phyloP scores from a whole-genome alignment of 139 green algal species.

The Pseudopediastrum boryanum region DNA sequence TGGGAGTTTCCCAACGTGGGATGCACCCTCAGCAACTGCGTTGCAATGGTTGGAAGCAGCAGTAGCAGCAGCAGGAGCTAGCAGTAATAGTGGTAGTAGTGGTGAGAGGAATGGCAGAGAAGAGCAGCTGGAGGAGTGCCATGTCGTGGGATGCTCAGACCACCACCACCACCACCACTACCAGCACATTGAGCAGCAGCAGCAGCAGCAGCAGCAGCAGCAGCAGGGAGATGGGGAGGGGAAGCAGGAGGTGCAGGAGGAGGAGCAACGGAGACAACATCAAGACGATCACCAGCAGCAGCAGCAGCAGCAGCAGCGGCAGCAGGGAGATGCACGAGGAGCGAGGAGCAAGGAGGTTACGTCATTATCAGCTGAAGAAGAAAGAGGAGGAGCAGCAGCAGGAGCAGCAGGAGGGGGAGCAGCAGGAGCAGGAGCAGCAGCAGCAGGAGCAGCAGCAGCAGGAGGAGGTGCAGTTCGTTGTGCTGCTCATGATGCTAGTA shows the following conservation, averaged over 20 bases:
- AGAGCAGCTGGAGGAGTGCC: too few species aligned
- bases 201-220: conserved; percentile 2
- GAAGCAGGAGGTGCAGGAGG: neutral
- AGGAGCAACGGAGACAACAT: conserved; percentile 9
- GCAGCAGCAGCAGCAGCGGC: neutral
- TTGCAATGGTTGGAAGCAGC: conserved; percentile 19
- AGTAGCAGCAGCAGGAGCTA: neutral
- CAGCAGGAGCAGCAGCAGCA: neutral
- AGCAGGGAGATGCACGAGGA: neutral
- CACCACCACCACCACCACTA: too few species aligned
- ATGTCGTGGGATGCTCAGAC: too few species aligned
- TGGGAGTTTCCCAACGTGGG: too few species aligned
- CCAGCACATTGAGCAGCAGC: too few species aligned
- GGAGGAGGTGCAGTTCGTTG: neutral
- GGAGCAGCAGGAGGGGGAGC: conserved; percentile 3
- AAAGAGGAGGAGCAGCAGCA: neutral
- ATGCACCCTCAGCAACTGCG: neutral
- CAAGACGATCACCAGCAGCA: neutral
- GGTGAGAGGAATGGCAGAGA: too few species aligned
- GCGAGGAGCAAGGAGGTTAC: neutral
- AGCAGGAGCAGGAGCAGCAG: neutral
- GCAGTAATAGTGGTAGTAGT: too few species aligned
- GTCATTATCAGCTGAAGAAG: neutral
- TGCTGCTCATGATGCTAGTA: conserved; percentile 24
- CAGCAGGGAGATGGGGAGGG: neutral